Conservation (phyloP, 352 stramenopile species). For the Phytophthora capsici region DNA sequence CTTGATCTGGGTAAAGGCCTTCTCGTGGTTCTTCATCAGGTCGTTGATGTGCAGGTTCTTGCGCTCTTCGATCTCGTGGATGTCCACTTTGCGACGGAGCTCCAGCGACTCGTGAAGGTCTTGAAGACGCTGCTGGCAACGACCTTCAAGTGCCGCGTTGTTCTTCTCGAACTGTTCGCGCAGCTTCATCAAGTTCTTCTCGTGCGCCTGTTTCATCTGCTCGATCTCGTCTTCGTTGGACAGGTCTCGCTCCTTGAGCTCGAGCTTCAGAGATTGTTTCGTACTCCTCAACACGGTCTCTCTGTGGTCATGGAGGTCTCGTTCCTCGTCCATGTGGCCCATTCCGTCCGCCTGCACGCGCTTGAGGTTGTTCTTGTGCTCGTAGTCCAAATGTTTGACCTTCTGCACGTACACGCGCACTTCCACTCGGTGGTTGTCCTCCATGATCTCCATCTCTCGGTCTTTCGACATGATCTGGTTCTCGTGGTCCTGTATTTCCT, state of each 20-base stretch:
- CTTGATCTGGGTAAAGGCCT: slow-evolving; percentile 94
- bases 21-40: slow-evolving; percentile 94
- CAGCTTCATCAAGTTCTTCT: slow-evolving; percentile 93
- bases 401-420: slow-evolving; percentile 95
- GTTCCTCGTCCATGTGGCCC: slow-evolving; percentile 78
- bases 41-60: slow-evolving; percentile 97
- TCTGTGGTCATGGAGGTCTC: slow-evolving; percentile 67
- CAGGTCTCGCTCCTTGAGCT: slow-evolving; percentile 85
- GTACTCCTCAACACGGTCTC: slow-evolving; percentile 71
- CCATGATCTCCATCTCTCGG: slow-evolving; percentile 95
- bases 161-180: slow-evolving; percentile 92
- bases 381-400: slow-evolving; percentile 95
- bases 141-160: slow-evolving; percentile 72
- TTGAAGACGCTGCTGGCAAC: slow-evolving; percentile 72
- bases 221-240: slow-evolving; percentile 90
- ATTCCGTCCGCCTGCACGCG: slow-evolving; percentile 73
- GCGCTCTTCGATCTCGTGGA: slow-evolving; percentile 94
- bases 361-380: slow-evolving; percentile 95
- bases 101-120: slow-evolving; percentile 89
- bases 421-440: slow-evolving; percentile 95
- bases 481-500: slow-evolving; percentile 92
- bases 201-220: slow-evolving; percentile 91
- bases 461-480: slow-evolving; percentile 93
- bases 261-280: slow-evolving; percentile 79
- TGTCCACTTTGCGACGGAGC: slow-evolving; percentile 92